Evolutionary conservation across 495 filamentous ascomycete genomes (phyloP), one percentile per base, ranked within the genome.

Genomic region (Penicillium macrosclerotiorum): DNA sequence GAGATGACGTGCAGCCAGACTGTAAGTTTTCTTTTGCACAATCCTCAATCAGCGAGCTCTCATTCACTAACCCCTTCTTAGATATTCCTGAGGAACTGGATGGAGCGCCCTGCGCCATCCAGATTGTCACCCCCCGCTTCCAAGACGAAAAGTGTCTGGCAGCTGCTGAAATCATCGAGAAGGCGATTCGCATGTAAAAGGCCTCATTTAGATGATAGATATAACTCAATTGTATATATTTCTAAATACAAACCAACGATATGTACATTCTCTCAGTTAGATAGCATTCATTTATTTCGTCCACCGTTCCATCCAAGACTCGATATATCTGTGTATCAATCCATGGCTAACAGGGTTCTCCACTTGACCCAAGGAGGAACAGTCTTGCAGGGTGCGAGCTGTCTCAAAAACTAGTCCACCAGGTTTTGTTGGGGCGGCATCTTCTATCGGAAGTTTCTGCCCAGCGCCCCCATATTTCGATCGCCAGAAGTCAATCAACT

Each of bases 401-500:
- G 59, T 59, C 23, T 59, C 55, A n/a, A 62, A 62, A 1, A 18
- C 18, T 37, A 56, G 44, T 1, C 52, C 49, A 1, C 31, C 31
- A n/a, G 16, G 30, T 22, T 47, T n/a, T 8, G 26, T 22, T 9
- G 25, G 11, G 11, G 7, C 8, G 13, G 24, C 32, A 32, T 13
- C 20, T 8, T 16, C 33, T 2, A 19, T 18, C 3, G 8, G 13
- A 6, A 30, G 31, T 4, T 24, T 13, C 25, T 14, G n/a, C 2
- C 6, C 3, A 12, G 17, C 4, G 9, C 16, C 23, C 8, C 40
- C 60, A 36, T 65, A 68, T 33, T 68, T 72, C 2, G 42, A 48
- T 27, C 37, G 42, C 51, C 64, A 85, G 62, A 78, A 83, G 20
- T 74, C 72, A 13, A 83, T 44, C 16, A 84, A 60, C 55, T 84